Base-by-base conservation (phyloP, 129 eudicot genomes). In the Deinandra increscens region DNA sequence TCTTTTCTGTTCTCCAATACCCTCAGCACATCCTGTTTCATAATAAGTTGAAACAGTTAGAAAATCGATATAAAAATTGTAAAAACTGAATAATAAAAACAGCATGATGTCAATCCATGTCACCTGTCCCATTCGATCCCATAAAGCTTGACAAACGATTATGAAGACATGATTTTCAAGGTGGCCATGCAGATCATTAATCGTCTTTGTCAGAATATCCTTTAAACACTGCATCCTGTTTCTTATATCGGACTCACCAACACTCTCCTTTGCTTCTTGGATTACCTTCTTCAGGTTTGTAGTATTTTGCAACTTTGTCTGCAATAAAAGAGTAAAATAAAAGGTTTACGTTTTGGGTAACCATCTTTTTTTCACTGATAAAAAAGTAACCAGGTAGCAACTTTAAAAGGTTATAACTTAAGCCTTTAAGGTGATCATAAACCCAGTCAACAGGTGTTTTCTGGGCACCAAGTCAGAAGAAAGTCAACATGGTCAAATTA, bases 51-150 rank as follows among this genome's bases (percentile, higher is more conserved):
- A 0, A 11, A 55, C 13, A 15, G 59, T 62, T 22, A 4, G 13
- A n/a, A 60, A 58, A 26, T 11, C 0, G 18, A 6, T 17, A 60
- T 26, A 20, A 31, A 53, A 31, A 20, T 14, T 2, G 1, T 37
- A 15, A 58, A 22, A n/a, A 73, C 18, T 20, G 6, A 13, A 0
- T 31, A 37, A 31, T 9, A 5, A 5, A 2, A 23, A 64, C 4
- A 50, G 5, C 29, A 29, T 10, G 18, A n/a, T 48, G 45, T 45
- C 13, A 58, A 13, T 26, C 29, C 39, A 58, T 13, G 41, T 5
- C 37, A 87, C 93, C 90, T 91, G 90, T 39, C 97, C 97, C 90
- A 88, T 81, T 34, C 86, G 87, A 80, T 58, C 64, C 64, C 64
- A 58, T 58, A 58, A 31, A 29, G 64, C 37, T 58, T 38, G 64